Percentiles rank a stretch among this genome's conserved stretches.
Evolutionary conservation across 1,284 basidiomycete genomes (phyloP).

Genomic region (Rhodotorula mucilaginosa): DNA sequence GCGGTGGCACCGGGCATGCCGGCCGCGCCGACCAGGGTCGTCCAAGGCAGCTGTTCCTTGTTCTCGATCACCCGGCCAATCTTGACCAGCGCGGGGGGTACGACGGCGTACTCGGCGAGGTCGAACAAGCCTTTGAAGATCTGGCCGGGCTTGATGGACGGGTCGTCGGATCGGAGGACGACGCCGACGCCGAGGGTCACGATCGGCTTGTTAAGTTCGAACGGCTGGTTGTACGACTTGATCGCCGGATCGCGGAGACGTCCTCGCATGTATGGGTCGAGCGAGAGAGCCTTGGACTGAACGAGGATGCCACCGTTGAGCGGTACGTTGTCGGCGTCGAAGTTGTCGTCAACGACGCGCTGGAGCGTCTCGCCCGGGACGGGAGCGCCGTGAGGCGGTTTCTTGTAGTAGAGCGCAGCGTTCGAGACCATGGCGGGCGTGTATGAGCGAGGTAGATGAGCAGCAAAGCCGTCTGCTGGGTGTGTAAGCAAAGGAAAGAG

Average conservation of each 20-base stretch:
- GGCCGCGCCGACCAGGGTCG: constrained; percentile 35
- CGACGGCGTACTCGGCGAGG: constrained; percentile 33
- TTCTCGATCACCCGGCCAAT: constrained; percentile 45
- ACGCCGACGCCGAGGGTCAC: constrained; percentile 29
- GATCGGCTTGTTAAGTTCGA: constrained; percentile 27
- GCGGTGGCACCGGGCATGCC: constrained; percentile 51
- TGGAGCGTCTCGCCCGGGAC: constrained; percentile 53
- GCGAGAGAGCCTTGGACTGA: constrained; percentile 54
- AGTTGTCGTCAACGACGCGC: constrained; percentile 55
- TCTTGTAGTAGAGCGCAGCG: constrained; percentile 49
- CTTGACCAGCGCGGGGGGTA: constrained; percentile 16
- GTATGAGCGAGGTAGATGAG: background rate
- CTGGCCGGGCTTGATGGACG: constrained; percentile 31
- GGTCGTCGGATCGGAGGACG: constrained; percentile 36
- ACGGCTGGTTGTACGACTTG: constrained; percentile 38
- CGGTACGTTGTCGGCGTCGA: constrained; percentile 57
- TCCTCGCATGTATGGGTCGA: constrained; percentile 57
- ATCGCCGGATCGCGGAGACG: constrained; percentile 32
- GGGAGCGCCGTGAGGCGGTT: constrained; percentile 54
- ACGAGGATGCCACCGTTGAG: constrained; percentile 59
- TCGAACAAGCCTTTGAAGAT: constrained; percentile 22
- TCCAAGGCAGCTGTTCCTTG: constrained; percentile 51
- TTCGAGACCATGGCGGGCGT: constrained; percentile 22
- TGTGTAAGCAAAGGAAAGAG: too few relatives aligned
- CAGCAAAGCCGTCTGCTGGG: too few relatives aligned